These are phyloP conservation scores for Leucocoprinus leucothites DNA, from an alignment of 768 basidiomycete species.

Conservation along the genomic window DNA sequence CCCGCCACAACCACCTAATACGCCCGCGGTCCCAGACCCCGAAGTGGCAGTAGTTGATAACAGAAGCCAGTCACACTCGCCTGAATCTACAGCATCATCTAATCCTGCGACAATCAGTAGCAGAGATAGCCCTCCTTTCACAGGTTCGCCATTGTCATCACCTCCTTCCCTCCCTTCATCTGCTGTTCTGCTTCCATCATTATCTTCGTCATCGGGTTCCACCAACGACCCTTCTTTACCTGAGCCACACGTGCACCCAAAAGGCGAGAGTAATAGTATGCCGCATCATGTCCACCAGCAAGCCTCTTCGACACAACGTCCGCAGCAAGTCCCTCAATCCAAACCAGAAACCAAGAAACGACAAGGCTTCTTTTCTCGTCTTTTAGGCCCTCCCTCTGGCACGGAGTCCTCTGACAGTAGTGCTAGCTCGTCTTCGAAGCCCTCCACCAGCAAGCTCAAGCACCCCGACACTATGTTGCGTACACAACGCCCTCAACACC, in stretches of 20 bases:
- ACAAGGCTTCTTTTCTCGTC: slow-evolving; percentile 12
- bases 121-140: slow-evolving; percentile 5
- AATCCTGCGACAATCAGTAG: slow-evolving; percentile 11
- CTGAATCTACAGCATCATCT: slow-evolving; percentile 28
- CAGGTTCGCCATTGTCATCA: slow-evolving; percentile 16
- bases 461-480: not conserved
- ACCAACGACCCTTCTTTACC: not conserved
- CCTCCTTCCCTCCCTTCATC: slow-evolving; percentile 14
- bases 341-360: slow-evolving; percentile 15
- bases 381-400: slow-evolving; percentile 1
- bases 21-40: slow-evolving; percentile 12
- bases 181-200: not conserved
- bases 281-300: slow-evolving; percentile 7
- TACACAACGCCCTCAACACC: not conserved
- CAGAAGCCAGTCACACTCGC: slow-evolving; percentile 18
- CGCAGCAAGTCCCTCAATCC: slow-evolving; percentile 1
- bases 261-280: slow-evolving; percentile 3
- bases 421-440: not conserved
- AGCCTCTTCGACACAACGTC: not conserved
- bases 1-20: slow-evolving; percentile 6
- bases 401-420: not conserved
- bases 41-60: slow-evolving; percentile 11
- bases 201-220: not conserved
- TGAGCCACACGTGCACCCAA: slow-evolving; percentile 10
- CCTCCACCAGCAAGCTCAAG: not conserved